Conservation (phyloP, 2,329 filamentous ascomycete species). For the Aspergillus candidus region DNA sequence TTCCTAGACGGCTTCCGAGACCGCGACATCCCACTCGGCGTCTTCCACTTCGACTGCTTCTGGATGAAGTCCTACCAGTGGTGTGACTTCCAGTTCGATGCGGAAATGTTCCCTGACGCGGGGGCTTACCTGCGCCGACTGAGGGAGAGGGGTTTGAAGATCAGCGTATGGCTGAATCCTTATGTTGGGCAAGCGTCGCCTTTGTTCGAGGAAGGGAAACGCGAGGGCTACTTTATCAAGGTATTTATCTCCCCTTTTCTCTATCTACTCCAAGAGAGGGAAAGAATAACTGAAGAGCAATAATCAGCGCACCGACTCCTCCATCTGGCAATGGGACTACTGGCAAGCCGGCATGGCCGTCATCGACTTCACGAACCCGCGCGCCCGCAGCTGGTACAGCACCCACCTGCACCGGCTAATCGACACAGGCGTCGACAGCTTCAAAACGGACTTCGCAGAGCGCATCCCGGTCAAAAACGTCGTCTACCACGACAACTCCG, state of each 20-base stretch:
- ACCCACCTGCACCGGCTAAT: slow-evolving; percentile 58
- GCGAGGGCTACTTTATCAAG: slow-evolving; percentile 62
- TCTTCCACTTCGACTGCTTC: slow-evolving; percentile 74
- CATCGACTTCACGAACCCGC: slow-evolving; percentile 68
- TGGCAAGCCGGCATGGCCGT: slow-evolving; percentile 74
- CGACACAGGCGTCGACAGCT: slow-evolving; percentile 62
- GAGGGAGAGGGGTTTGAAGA: slow-evolving; percentile 59
- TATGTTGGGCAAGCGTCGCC: slow-evolving; percentile 66
- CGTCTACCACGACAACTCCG: slow-evolving; percentile 56
- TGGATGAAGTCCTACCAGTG: slow-evolving; percentile 71
- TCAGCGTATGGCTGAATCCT: slow-evolving; percentile 72
- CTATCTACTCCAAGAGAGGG: neutral
- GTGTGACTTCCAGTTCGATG: slow-evolving; percentile 69
- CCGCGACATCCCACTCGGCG: slow-evolving; percentile 59
- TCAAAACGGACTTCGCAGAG: slow-evolving; percentile 74
- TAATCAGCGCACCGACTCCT: slow-evolving; percentile 54
- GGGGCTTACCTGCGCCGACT: slow-evolving; percentile 57
- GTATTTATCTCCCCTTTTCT: slow-evolving; percentile 9
- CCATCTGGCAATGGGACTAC: slow-evolving; percentile 69
- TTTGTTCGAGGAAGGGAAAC: slow-evolving; percentile 57
- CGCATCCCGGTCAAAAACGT: slow-evolving; percentile 62
- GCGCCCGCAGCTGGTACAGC: slow-evolving; percentile 59
- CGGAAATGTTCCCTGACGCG: slow-evolving; percentile 63
- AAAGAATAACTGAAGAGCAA: neutral
- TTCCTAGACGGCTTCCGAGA: slow-evolving; percentile 65